Evolutionary conservation across 331 rosid genomes (phyloP), one percentile per base, ranked within the genome.

Genomic region (Quercus tomentella): DNA sequence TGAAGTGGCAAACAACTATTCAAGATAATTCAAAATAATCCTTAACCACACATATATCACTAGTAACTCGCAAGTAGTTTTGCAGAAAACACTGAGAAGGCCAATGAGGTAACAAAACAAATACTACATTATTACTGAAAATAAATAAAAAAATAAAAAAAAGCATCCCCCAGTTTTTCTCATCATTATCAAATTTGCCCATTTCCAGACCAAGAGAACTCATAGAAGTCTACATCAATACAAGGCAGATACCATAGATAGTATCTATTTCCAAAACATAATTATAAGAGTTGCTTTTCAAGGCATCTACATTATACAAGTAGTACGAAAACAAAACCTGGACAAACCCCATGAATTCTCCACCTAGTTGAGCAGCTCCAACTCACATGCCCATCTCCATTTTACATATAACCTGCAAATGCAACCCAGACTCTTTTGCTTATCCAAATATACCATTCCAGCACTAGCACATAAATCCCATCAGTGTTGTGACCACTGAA

Each of bases 401-500:
- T 60, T 10, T 26, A 10, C 67, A 22, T 60, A 12, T 9, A 60
- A 11, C 1, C 2, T 30, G 54, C 17, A 49, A 49, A 11, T 11
- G 54, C 54, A 49, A 49, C 17, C 17, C 54, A 49, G 17, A 49
- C 17, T 49, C 54, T 4, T 49, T 49, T 49, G 54, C 54, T 49
- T 49, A 49, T 49, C 54, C 54, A 14, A 10, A 49, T 49, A 49
- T 3, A 35, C 12, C 25, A 20, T 8, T 2, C 17, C 3, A 30
- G 72, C 26, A 31, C 26, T 18, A 28, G 17, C 17, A 5, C 1
- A 41, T 41, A 41, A 41, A 49, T 49, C 17, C 5, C 11, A 72
- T 89, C 79, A 95, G 87, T 93, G 99, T 72, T 95, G 99, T 1
- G 97, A 72, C 99, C 97, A 95, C 76, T 93, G 93, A 51, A 95